Percentiles rank a stretch among this genome's conserved stretches.
phyloP scores from a whole-genome alignment of 345 rosid species.

The Brassica incana region DNA sequence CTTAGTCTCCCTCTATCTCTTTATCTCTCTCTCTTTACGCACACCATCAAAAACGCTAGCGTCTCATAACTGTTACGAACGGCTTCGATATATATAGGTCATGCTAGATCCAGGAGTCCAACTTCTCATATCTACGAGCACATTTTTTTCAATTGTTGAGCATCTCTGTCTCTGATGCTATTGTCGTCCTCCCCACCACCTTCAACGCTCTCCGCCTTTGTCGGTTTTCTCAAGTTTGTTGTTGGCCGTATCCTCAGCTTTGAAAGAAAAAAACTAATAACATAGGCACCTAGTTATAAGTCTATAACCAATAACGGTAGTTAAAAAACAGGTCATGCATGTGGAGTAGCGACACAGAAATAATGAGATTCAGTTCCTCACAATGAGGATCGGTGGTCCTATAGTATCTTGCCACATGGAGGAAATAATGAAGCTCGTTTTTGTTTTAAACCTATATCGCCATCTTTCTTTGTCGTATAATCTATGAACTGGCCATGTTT shows the following conservation, averaged over 20 bases:
- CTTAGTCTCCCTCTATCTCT: too few species aligned
- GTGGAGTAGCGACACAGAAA: constrained; percentile 18
- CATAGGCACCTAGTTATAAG: neutral
- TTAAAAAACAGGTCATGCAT: constrained; percentile 35
- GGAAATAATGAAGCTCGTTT: constrained; percentile 16
- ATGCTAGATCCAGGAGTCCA: too few species aligned
- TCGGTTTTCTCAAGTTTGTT: too few species aligned
- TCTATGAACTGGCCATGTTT: neutral
- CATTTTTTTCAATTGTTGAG: too few species aligned
- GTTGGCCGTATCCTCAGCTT: neutral
- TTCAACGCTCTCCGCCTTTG: too few species aligned
- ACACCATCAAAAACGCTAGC: too few species aligned
- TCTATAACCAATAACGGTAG: neutral
- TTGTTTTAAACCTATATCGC: neutral
- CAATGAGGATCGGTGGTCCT: constrained; percentile 27
- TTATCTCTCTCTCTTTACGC: too few species aligned
- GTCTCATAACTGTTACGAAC: too few species aligned
- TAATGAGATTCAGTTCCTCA: constrained; percentile 25
- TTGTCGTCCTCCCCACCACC: too few species aligned
- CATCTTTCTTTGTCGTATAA: neutral
- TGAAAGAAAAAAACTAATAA: neutral
- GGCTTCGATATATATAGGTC: too few species aligned
- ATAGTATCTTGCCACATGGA: constrained; percentile 30
- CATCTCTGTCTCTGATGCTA: too few species aligned
- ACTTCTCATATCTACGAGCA: too few species aligned